Evolutionary conservation across 2,329 filamentous ascomycete genomes (phyloP).

Genomic region (Lojkania enalia): DNA sequence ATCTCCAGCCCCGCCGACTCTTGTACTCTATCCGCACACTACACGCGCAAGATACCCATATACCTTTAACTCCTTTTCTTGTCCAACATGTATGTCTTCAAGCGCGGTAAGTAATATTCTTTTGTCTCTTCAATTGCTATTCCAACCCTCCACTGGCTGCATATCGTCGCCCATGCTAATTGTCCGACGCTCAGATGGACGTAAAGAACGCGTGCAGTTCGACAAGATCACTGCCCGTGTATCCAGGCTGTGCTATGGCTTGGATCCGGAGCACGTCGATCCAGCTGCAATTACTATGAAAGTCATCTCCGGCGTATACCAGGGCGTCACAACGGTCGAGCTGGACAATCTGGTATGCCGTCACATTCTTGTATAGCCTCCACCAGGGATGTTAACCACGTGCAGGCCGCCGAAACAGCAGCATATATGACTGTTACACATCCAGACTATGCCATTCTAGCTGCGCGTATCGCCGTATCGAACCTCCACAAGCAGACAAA

Average conservation of each 20-base stretch:
- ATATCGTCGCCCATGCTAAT: constrained; percentile 32
- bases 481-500: constrained; percentile 99
- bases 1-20: constrained; percentile 24
- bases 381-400: constrained; percentile 9
- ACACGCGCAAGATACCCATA: constrained; percentile 31
- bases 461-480: constrained; percentile 96
- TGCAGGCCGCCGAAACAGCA: constrained; percentile 94
- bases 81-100: constrained; percentile 47
- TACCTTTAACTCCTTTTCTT: constrained; percentile 26
- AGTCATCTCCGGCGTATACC: constrained; percentile 98
- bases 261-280: constrained; percentile 94
- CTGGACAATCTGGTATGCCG: constrained; percentile 87
- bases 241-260: constrained; percentile 94
- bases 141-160: constrained; percentile 20
- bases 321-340: constrained; percentile 94
- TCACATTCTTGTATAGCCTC: constrained; percentile 7
- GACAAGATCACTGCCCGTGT: constrained; percentile 99
- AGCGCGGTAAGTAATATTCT: constrained; percentile 43
- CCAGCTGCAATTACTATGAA: constrained; percentile 98
- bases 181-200: constrained; percentile 70
- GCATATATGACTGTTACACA: constrained; percentile 99
- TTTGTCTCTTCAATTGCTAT: constrained; percentile 10
- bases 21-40: constrained; percentile 22
- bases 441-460: constrained; percentile 97
- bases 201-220: constrained; percentile 99